These are phyloP conservation scores for Krasilnikovozyma curviuscula DNA, from an alignment of 768 basidiomycete species.

Conservation along the genomic window DNA sequence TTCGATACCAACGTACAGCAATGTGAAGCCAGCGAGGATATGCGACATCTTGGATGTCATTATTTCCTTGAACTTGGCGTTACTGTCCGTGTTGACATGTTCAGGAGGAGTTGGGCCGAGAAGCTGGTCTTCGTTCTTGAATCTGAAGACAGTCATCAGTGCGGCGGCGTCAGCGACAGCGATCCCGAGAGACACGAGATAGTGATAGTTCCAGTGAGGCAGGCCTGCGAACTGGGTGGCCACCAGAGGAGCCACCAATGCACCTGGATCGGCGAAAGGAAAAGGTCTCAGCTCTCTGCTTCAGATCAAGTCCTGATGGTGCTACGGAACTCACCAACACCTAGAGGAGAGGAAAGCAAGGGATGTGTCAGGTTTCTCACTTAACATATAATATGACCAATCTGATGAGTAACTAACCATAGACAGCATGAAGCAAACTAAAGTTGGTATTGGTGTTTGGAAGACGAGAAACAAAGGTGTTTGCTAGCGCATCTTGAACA, in stretches of 20 bases:
- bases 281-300: not conserved
- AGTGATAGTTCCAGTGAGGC: slow-evolving; percentile 57
- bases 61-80: slow-evolving; percentile 21
- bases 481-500: slow-evolving; percentile 33
- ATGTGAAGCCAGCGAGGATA: slow-evolving; percentile 23
- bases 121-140: slow-evolving; percentile 40
- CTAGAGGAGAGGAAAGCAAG: not conserved
- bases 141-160: slow-evolving; percentile 42
- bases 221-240: slow-evolving; percentile 43
- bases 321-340: not conserved
- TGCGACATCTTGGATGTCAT: slow-evolving; percentile 19
- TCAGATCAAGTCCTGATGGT: not conserved
- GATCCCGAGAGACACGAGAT: slow-evolving; percentile 48
- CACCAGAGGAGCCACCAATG: slow-evolving; percentile 6
- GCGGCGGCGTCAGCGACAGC: slow-evolving; percentile 38
- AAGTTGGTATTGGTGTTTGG: slow-evolving; percentile 30
- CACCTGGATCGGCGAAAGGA: not conserved
- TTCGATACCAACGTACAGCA: slow-evolving; percentile 28
- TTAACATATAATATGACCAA: not conserved
- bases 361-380: not conserved
- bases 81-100: slow-evolving; percentile 9
- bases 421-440: slow-evolving; percentile 30
- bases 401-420: slow-evolving; percentile 26
- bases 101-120: not conserved
- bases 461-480: slow-evolving; percentile 32